Conservation (phyloP, 208 protist genomes). For the Acanthamoeba healyi region DNA sequence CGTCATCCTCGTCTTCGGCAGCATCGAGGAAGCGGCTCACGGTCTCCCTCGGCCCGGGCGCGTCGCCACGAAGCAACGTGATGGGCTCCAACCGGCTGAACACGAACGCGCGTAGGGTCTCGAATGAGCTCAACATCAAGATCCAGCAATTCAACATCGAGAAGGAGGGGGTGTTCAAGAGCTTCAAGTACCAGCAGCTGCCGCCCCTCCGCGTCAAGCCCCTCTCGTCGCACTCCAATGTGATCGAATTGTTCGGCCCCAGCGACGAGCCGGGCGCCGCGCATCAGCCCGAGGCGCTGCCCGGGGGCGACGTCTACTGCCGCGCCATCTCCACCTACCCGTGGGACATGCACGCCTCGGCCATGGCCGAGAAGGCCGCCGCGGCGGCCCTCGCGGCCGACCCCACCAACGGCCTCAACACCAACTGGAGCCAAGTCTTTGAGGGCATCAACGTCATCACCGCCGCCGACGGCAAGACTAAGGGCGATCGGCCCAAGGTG, state of each 20-base stretch:
- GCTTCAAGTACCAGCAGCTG: slow-evolving; percentile 63
- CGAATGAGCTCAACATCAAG: slow-evolving; percentile 43
- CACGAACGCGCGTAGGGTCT: slow-evolving; percentile 1
- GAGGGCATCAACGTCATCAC: neutral
- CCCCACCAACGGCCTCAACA: neutral
- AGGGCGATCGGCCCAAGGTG: neutral
- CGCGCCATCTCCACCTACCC: slow-evolving; percentile 61
- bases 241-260: slow-evolving; percentile 61
- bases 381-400: neutral
- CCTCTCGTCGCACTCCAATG: slow-evolving; percentile 36
- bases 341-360: slow-evolving; percentile 23
- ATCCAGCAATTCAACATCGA: slow-evolving; percentile 64
- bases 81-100: neutral
- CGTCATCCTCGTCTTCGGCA: neutral
- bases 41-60: neutral
- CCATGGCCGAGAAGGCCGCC: slow-evolving; percentile 6
- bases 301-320: slow-evolving; percentile 5
- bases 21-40: neutral
- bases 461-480: slow-evolving; percentile 15
- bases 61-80: neutral
- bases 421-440: slow-evolving; percentile 30
- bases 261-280: neutral
- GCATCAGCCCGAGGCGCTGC: neutral
- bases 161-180: slow-evolving; percentile 67
- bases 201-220: slow-evolving; percentile 61